Evolutionary conservation across 805 yeast genomes (phyloP), one percentile per base, ranked within the genome.

Genomic region (Candida orba): DNA sequence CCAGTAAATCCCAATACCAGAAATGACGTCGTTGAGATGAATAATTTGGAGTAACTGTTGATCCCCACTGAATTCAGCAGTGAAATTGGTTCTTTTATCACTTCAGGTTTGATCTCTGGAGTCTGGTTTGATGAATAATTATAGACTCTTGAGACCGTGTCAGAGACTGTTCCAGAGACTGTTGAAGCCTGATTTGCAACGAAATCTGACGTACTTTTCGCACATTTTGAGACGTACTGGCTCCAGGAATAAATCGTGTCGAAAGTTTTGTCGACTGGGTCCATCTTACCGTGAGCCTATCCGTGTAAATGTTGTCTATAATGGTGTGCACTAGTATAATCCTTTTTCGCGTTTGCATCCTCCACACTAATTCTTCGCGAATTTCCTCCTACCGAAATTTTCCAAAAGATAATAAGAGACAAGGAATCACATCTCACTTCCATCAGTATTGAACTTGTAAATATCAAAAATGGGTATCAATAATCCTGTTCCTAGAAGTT

Each of bases 401-500:
- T 30, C 33, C 15, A 30, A 27, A 25, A 27, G 22, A 20, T 20
- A 20, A 20, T 20, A 20, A n/a, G n/a, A n/a, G n/a, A n/a, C n/a
- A n/a, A 20, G 22, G 22, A 20, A 20, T 20, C 22, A 20, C 5
- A 20, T 20, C 22, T 4, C 5, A 20, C 22, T 20, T 20, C 22
- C 22, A 20, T 20, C 22, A 20, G 5, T 20, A 20, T 20, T 20
- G 5, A 20, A 20, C 22, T 20, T 20, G 22, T 20, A 10, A 14
- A 34, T 24, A 7, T 13, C 17, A 24, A 34, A 10, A n/a, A 81
- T 81, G 88, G 89, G 87, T 48, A 72, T 91, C 61, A 93, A 90
- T 68, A 91, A 91, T 75, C 99, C 99, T 22, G 76, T 93, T 50
- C 99, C 99, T 47, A 75, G 95, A 66, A 83, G 91, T 58, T 73